phyloP scores from a whole-genome alignment of 768 basidiomycete species.

The Podaxis carcinomalis region DNA sequence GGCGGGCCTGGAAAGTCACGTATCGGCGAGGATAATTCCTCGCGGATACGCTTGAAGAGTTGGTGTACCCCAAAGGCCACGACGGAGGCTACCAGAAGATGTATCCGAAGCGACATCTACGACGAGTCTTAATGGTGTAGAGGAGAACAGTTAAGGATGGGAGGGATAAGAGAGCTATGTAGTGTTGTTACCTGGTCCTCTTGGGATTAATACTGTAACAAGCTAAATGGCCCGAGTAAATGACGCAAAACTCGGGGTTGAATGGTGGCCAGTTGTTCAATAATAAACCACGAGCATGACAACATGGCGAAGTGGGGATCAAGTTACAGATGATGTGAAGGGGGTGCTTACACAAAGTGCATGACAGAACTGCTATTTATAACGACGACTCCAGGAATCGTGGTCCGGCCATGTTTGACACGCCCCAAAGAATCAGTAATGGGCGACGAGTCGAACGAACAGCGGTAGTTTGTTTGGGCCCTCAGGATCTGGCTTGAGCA shows the following conservation, averaged over 20 bases:
- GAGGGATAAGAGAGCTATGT: background rate
- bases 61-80: conserved; percentile 20
- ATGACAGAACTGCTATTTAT: background rate
- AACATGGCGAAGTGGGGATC: background rate
- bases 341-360: background rate
- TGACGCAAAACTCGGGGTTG: no score
- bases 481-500: conserved; percentile 33
- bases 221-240: no score
- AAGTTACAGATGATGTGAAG: background rate
- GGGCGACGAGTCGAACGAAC: conserved; percentile 19
- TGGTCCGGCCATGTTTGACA: no score
- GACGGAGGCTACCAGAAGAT: background rate
- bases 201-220: background rate
- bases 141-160: background rate
- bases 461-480: conserved; percentile 41
- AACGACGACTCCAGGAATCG: background rate
- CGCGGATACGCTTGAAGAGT: conserved; percentile 20
- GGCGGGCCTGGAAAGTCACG: conserved; percentile 42
- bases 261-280: background rate
- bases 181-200: background rate
- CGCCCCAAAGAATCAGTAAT: background rate
- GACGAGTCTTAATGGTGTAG: background rate
- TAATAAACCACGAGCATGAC: background rate
- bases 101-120: background rate
- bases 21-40: conserved; percentile 31